Evolutionary conservation across 371 early-diverging fungal genomes (phyloP).

Genomic region (Batrachochytrium dendrobatidis): DNA sequence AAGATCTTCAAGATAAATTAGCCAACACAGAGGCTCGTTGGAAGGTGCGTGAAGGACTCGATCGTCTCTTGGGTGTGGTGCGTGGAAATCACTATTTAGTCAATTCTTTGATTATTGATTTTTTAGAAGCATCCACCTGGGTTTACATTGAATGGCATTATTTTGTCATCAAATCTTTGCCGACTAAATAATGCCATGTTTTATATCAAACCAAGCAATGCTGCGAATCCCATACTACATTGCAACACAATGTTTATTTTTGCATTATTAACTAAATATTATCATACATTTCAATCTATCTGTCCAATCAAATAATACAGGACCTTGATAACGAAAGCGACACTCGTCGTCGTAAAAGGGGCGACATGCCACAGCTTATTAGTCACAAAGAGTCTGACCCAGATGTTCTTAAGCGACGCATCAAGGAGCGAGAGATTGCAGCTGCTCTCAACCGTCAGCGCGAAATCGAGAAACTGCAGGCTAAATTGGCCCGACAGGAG

Average conservation of each 20-base stretch:
- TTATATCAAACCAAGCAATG: no score
- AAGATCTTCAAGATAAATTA: conserved; percentile 32
- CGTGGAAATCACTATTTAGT: no score
- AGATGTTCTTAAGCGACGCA: conserved; percentile 25
- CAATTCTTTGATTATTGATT: no score
- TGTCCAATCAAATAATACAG: conserved; percentile 2
- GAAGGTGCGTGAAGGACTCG: conserved; percentile 31
- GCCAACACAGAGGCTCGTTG: conserved; percentile 40
- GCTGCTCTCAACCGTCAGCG: conserved; percentile 30
- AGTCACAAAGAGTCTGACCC: conserved; percentile 18
- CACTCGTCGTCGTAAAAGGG: background rate
- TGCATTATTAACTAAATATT: no score
- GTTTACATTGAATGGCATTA: no score
- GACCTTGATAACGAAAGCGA: conserved; percentile 11
- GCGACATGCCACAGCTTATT: conserved; percentile 5
- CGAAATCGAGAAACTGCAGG: conserved; percentile 35
- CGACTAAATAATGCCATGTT: no score
- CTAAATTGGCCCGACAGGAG: conserved; percentile 36
- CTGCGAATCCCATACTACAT: no score
- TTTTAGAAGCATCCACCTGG: no score
- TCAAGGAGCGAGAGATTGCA: conserved; percentile 30
- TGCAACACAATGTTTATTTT: no score
- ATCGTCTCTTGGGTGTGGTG: conserved; percentile 19
- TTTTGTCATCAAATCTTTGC: no score
- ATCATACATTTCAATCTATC: background rate